Evolutionary conservation across 1,284 basidiomycete species (phyloP).

Genomic region (Taiwanofungus camphoratus): DNA sequence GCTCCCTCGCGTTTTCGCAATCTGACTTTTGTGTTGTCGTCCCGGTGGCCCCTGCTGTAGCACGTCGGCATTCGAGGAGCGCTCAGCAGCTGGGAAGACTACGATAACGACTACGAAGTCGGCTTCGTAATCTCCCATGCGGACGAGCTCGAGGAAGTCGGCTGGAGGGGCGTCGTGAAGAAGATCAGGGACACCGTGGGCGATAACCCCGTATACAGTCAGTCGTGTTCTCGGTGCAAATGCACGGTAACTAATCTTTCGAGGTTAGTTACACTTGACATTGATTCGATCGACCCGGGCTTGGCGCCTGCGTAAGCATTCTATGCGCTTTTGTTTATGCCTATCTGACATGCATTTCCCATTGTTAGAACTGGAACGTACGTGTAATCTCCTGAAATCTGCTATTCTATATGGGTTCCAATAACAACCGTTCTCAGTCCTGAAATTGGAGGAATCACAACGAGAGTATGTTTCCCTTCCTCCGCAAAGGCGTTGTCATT

Average conservation of each 20-base stretch:
- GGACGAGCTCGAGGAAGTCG: conserved; percentile 30
- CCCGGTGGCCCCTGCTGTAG: conserved; percentile 14
- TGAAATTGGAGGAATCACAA: conserved; percentile 35
- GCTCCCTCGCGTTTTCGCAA: neutral
- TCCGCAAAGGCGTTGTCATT: neutral
- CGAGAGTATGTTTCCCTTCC: conserved; percentile 21
- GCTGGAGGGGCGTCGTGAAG: conserved; percentile 30
- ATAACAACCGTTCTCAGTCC: conserved; percentile 14
- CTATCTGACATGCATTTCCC: neutral
- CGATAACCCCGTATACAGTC: conserved; percentile 33
- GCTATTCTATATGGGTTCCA: neutral
- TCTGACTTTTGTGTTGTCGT: neutral
- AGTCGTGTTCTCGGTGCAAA: conserved; percentile 9
- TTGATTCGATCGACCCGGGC: conserved; percentile 33
- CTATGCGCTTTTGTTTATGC: neutral
- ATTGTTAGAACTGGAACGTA: conserved; percentile 32
- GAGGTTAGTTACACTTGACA: conserved; percentile 27
- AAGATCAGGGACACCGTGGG: conserved; percentile 30
- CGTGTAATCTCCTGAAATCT: conserved; percentile 9
- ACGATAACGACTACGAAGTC: conserved; percentile 28
- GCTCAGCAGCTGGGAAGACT: conserved; percentile 28
- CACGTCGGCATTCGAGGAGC: conserved; percentile 31
- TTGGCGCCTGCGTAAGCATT: conserved; percentile 33
- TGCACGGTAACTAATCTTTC: conserved; percentile 8
- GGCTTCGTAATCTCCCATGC: conserved; percentile 32